Conservation (phyloP, 495 filamentous ascomycete species). For the Xylaria grammica region DNA sequence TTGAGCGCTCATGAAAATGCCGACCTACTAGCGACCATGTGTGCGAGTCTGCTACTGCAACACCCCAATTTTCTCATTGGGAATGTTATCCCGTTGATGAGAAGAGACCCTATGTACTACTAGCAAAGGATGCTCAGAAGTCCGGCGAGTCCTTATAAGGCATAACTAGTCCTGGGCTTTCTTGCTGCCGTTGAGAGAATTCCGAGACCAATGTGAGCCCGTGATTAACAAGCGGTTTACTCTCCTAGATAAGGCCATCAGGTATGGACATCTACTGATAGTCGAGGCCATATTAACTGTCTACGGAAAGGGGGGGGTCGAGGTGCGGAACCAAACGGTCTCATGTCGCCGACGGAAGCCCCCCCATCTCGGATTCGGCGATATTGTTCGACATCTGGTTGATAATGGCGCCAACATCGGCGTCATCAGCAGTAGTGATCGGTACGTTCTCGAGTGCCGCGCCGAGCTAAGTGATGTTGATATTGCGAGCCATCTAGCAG, state of each 20-base stretch:
- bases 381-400: neutral
- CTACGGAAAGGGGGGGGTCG: slow-evolving; percentile 3
- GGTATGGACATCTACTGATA: neutral
- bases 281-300: neutral
- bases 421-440: neutral
- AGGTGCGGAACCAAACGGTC: slow-evolving; percentile 4
- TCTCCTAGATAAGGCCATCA: slow-evolving; percentile 3
- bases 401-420: slow-evolving; percentile 6
- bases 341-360: slow-evolving; percentile 1
- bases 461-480: slow-evolving; percentile 8
- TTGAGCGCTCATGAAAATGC: slow-evolving; percentile 1
- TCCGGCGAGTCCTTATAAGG: neutral
- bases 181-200: neutral
- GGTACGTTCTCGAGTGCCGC: slow-evolving; percentile 3
- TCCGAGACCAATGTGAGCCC: neutral
- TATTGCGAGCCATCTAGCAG: slow-evolving; percentile 5
- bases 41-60: slow-evolving; percentile 1
- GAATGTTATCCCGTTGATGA: slow-evolving; percentile 4
- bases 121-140: neutral
- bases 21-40: neutral
- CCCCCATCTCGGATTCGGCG: neutral
- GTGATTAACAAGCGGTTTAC: slow-evolving; percentile 1
- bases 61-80: slow-evolving; percentile 2
- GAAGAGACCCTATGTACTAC: slow-evolving; percentile 4
- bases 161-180: neutral